Conservation (phyloP, 2,329 filamentous ascomycete genomes). For the Onygenales sp. region DNA sequence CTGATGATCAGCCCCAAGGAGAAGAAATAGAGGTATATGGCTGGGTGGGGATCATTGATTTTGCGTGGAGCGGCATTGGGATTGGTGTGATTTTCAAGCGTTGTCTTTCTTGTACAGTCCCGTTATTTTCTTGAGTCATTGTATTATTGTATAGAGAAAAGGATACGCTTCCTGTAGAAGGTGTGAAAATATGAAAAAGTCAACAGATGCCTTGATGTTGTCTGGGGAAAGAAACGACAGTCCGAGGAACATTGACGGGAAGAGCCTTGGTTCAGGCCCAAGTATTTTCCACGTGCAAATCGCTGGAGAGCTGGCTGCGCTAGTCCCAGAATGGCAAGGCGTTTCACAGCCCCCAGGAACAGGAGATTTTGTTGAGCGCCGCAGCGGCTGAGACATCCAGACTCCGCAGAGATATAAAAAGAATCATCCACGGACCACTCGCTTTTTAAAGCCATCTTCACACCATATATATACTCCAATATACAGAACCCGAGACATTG, state of each 20-base stretch:
- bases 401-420: background rate
- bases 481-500: no score
- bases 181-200: no score
- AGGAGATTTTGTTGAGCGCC: no score
- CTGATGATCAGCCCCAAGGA: slow-evolving; percentile 85
- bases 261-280: background rate
- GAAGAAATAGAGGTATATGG: slow-evolving; percentile 39
- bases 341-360: background rate
- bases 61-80: background rate
- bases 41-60: background rate
- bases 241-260: no score
- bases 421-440: background rate
- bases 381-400: slow-evolving; percentile 1
- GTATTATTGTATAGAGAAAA: background rate
- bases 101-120: background rate
- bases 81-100: background rate
- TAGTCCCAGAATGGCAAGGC: slow-evolving; percentile 3
- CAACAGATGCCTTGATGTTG: no score
- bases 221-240: no score
- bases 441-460: no score
- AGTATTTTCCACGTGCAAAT: background rate
- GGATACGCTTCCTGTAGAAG: no score
- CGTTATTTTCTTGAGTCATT: background rate
- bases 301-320: background rate
- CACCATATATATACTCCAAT: background rate